Evolutionary conservation across 2,329 filamentous ascomycete species (phyloP).

Genomic region (Fusarium odoratissimum): DNA sequence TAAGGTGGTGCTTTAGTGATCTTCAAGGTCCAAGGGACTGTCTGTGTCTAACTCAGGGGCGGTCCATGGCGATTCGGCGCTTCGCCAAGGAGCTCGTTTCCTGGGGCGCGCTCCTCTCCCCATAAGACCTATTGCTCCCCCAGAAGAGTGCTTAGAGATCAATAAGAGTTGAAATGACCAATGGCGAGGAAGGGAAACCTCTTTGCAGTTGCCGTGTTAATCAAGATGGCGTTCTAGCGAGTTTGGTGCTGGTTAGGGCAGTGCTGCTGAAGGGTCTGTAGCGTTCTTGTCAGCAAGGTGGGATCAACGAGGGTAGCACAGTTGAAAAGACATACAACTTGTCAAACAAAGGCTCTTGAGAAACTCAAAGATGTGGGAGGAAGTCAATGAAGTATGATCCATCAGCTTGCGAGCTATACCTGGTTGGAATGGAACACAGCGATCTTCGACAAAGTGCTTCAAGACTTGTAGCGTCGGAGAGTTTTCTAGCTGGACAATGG

Average conservation of each 20-base stretch:
- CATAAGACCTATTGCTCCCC: too few relatives aligned
- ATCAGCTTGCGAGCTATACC: background rate
- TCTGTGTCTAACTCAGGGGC: background rate
- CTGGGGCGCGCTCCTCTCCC: background rate
- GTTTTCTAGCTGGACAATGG: accelerated
- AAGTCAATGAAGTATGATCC: accelerated
- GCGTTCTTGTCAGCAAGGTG: background rate
- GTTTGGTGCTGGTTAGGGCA: background rate
- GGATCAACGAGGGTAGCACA: too few relatives aligned
- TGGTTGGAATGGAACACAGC: background rate
- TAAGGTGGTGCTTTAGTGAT: accelerated
- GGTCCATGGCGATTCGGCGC: background rate
- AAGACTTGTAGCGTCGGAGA: accelerated
- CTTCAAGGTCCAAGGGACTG: background rate
- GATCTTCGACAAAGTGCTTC: background rate
- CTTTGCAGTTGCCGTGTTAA: background rate
- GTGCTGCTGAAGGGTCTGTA: background rate
- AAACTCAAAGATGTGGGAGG: accelerated
- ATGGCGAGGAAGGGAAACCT: accelerated
- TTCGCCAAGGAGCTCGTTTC: background rate
- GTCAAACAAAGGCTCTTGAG: accelerated
- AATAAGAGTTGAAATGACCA: too few relatives aligned
- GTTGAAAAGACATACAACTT: accelerated
- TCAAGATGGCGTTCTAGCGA: background rate
- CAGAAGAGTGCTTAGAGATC: accelerated